These are phyloP conservation scores for Apiospora malaysiana DNA, from an alignment of 2,329 filamentous ascomycete genomes.

Conservation along the genomic window DNA sequence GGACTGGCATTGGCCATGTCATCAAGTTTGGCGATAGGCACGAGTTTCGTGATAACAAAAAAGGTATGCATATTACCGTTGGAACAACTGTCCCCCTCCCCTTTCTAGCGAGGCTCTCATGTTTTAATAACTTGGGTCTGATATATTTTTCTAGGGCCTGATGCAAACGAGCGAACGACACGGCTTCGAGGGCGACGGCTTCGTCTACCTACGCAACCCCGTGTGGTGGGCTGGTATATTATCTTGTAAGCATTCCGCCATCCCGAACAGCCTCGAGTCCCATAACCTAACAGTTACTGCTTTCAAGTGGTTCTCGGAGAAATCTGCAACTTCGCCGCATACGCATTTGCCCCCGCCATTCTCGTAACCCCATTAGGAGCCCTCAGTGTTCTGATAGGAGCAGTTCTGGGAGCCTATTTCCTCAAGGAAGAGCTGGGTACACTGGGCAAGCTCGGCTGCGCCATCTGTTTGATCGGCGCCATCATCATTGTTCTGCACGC, in stretches of 20 bases:
- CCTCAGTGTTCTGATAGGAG: slow-evolving; percentile 91
- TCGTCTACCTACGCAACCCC: slow-evolving; percentile 91
- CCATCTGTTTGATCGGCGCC: slow-evolving; percentile 93
- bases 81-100: slow-evolving; percentile 17
- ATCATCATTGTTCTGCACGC: slow-evolving; percentile 98
- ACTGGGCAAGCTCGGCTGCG: slow-evolving; percentile 91
- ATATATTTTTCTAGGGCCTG: slow-evolving; percentile 66
- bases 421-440: slow-evolving; percentile 88
- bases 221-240: slow-evolving; percentile 96
- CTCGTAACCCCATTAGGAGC: slow-evolving; percentile 94
- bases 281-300: slow-evolving; percentile 24
- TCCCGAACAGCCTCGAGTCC: slow-evolving; percentile 4
- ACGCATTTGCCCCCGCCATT: slow-evolving; percentile 98
- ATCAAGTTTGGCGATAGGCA: slow-evolving; percentile 79
- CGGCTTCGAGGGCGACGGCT: slow-evolving; percentile 96
- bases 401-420: slow-evolving; percentile 94
- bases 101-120: neutral
- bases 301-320: slow-evolving; percentile 85
- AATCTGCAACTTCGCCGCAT: slow-evolving; percentile 96
- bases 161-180: slow-evolving; percentile 89
- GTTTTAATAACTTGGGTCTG: neutral
- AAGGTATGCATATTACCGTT: slow-evolving; percentile 65
- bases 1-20: slow-evolving; percentile 77
- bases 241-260: slow-evolving; percentile 68
- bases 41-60: slow-evolving; percentile 98